Conservation (phyloP, 2,329 filamentous ascomycete genomes). For the Fusarium anguioides region DNA sequence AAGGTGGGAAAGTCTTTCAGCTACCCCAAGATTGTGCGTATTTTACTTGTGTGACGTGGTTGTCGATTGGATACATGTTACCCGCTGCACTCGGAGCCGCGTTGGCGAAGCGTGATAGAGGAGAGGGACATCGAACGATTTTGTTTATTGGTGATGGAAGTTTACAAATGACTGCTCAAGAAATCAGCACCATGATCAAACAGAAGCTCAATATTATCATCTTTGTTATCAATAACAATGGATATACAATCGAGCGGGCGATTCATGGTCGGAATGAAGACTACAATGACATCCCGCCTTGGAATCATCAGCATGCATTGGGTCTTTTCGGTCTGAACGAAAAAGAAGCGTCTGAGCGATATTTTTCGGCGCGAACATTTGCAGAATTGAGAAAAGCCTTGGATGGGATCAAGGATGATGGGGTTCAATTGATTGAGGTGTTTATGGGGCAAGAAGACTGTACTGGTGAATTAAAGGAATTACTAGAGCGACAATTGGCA, state of each 20-base stretch:
- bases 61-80: slow-evolving; percentile 25
- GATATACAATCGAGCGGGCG: slow-evolving; percentile 18
- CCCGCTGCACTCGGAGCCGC: slow-evolving; percentile 16
- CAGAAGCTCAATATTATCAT: slow-evolving; percentile 14
- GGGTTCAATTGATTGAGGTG: slow-evolving; percentile 10
- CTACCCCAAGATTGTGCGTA: not conserved
- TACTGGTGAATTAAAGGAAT: slow-evolving; percentile 1
- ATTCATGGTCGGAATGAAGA: slow-evolving; percentile 14
- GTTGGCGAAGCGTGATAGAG: not conserved
- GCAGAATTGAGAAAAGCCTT: not conserved
- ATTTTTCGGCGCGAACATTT: slow-evolving; percentile 2
- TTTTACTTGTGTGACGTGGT: slow-evolving; percentile 16
- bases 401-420: not conserved
- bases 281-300: slow-evolving; percentile 16
- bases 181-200: slow-evolving; percentile 19
- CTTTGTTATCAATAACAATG: slow-evolving; percentile 22
- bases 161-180: slow-evolving; percentile 15
- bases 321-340: slow-evolving; percentile 5
- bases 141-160: slow-evolving; percentile 19
- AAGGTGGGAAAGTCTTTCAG: slow-evolving; percentile 7
- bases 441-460: slow-evolving; percentile 23
- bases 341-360: not conserved
- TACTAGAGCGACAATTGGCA: not conserved
- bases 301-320: slow-evolving; percentile 13
- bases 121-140: slow-evolving; percentile 1